Conservation (phyloP, 441 rosid genomes). For the Francoa sonchifolia region DNA sequence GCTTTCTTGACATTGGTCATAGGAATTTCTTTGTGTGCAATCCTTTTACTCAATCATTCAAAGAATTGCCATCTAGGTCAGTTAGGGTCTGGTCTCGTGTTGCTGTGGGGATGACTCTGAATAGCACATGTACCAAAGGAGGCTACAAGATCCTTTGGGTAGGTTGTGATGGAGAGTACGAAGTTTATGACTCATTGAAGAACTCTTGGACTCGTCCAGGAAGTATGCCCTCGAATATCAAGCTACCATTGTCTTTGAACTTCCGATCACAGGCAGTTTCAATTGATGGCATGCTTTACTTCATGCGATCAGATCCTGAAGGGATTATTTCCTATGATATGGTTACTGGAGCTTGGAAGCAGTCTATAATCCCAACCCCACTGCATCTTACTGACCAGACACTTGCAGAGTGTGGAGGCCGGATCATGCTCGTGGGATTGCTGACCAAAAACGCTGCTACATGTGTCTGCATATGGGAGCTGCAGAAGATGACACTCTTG, state of each 20-base stretch:
- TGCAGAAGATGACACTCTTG: slow-evolving; percentile 91
- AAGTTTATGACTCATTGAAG: slow-evolving; percentile 60
- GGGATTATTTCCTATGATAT: slow-evolving; percentile 70
- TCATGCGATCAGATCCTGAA: slow-evolving; percentile 83
- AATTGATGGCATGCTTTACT: slow-evolving; percentile 43
- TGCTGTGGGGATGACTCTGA: slow-evolving; percentile 83
- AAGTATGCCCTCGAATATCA: slow-evolving; percentile 54
- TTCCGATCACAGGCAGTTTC: slow-evolving; percentile 82
- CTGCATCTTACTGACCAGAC: slow-evolving; percentile 66
- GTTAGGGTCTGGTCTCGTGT: slow-evolving; percentile 80
- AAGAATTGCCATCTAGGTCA: slow-evolving; percentile 78
- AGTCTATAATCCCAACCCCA: slow-evolving; percentile 61
- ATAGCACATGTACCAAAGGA: slow-evolving; percentile 31
- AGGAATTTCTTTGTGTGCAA: slow-evolving; percentile 77
- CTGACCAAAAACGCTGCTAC: slow-evolving; percentile 86
- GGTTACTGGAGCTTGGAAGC: slow-evolving; percentile 63
- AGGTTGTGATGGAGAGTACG: slow-evolving; percentile 82
- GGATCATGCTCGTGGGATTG: slow-evolving; percentile 83
- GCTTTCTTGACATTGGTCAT: slow-evolving; percentile 89
- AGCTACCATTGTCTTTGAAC: slow-evolving; percentile 62
- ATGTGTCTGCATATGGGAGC: slow-evolving; percentile 94
- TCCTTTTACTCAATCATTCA: slow-evolving; percentile 70
- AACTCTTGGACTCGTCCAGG: slow-evolving; percentile 64
- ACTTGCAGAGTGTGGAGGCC: slow-evolving; percentile 67
- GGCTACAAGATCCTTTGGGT: slow-evolving; percentile 85